These are phyloP conservation scores for Candida krabiensis DNA, from an alignment of 805 yeast genomes.

Conservation along the genomic window DNA sequence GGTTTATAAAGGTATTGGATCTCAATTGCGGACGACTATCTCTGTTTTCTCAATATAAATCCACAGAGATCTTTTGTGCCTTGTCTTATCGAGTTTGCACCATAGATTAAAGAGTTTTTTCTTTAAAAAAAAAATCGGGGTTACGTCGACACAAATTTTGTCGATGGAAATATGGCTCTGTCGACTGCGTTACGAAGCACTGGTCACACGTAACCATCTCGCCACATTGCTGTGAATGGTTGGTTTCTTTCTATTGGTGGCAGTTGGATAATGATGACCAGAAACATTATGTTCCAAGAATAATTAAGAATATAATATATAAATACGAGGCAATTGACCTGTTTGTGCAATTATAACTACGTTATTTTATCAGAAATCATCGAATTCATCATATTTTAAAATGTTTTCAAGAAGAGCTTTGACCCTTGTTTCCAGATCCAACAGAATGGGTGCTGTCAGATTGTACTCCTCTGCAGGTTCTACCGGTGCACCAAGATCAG, in stretches of 20 bases:
- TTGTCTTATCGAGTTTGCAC: no score
- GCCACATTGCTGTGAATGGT: slow-evolving; percentile 28
- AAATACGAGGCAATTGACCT: no score
- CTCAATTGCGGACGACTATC: no score
- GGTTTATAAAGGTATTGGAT: no score
- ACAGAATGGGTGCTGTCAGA: slow-evolving; percentile 33
- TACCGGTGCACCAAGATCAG: slow-evolving; percentile 58
- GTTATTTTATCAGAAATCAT: no score
- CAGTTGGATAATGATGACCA: slow-evolving; percentile 1
- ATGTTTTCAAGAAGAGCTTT: slow-evolving; percentile 43
- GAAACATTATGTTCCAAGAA: background rate
- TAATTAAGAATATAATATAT: no score
- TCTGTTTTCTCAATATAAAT: no score
- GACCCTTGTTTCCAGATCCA: slow-evolving; percentile 31
- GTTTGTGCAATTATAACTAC: no score
- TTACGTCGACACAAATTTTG: background rate
- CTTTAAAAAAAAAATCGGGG: no score
- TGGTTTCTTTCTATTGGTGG: slow-evolving; percentile 34
- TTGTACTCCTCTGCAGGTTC: slow-evolving; percentile 53
- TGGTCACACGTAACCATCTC: slow-evolving; percentile 2
- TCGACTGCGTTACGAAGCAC: slow-evolving; percentile 1
- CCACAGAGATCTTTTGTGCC: background rate
- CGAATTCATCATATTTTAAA: no score
- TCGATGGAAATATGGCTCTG: background rate
- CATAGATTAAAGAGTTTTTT: no score